Percentiles rank a stretch among this genome's conserved stretches.
These are phyloP conservation scores for Leccinum subgranulosum DNA, from an alignment of 768 basidiomycete species.

Conservation along the genomic window DNA sequence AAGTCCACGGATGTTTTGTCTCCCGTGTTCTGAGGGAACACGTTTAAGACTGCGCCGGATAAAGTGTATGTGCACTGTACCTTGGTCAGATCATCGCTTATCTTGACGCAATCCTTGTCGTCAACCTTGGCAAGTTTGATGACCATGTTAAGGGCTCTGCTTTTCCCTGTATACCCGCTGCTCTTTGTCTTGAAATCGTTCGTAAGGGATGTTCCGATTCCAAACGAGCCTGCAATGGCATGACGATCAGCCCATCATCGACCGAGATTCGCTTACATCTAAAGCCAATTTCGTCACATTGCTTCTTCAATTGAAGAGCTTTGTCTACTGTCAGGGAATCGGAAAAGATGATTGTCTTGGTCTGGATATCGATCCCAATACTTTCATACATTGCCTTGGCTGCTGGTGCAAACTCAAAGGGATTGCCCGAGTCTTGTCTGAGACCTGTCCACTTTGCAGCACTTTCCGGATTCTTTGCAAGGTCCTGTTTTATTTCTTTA, in stretches of 20 bases:
- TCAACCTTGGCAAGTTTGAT: slow-evolving; percentile 84
- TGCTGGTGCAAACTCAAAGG: slow-evolving; percentile 70
- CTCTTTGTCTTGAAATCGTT: slow-evolving; percentile 66
- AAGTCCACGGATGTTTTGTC: slow-evolving; percentile 52
- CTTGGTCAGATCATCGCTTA: slow-evolving; percentile 91
- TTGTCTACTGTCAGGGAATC: slow-evolving; percentile 75
- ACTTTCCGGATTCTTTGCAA: slow-evolving; percentile 50
- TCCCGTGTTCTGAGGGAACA: slow-evolving; percentile 62
- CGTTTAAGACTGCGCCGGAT: not conserved
- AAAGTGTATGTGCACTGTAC: slow-evolving; percentile 26
- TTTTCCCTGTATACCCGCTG: slow-evolving; percentile 50
- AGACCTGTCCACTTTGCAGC: slow-evolving; percentile 77
- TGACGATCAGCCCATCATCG: not conserved
- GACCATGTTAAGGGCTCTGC: slow-evolving; percentile 89
- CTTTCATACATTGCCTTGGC: slow-evolving; percentile 70
- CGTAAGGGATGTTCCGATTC: slow-evolving; percentile 90
- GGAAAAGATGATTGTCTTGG: slow-evolving; percentile 79
- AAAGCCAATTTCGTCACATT: slow-evolving; percentile 73
- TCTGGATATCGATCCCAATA: slow-evolving; percentile 61
- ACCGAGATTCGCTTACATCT: slow-evolving; percentile 37
- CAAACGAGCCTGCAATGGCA: slow-evolving; percentile 65
- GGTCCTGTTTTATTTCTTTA: slow-evolving; percentile 44
- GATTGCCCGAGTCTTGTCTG: slow-evolving; percentile 93
- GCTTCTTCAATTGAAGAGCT: slow-evolving; percentile 64
- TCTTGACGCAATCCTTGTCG: slow-evolving; percentile 78